A percentile compares a stretch with the other conserved stretches of the same genome.
These are phyloP conservation scores for Acrocalymma vagum DNA, from an alignment of 2,329 filamentous ascomycete species.

Conservation along the genomic window DNA sequence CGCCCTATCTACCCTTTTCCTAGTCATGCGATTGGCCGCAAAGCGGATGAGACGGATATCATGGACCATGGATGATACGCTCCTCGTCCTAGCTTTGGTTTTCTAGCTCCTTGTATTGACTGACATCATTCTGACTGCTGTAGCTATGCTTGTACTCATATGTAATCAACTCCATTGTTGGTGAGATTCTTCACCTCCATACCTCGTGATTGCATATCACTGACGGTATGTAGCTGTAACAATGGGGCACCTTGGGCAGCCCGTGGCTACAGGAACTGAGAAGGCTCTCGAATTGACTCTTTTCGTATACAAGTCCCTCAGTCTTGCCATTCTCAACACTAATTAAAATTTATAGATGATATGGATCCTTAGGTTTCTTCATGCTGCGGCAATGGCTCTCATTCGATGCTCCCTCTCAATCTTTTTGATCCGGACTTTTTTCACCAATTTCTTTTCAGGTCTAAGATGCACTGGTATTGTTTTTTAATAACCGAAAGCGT, in stretches of 20 bases:
- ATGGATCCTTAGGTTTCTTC: slow-evolving; percentile 29
- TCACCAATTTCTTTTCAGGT: slow-evolving; percentile 21
- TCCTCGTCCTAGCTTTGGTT: slow-evolving; percentile 31
- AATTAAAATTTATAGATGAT: slow-evolving; percentile 25
- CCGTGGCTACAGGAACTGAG: slow-evolving; percentile 8
- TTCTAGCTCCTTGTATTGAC: not conserved
- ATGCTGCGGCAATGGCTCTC: slow-evolving; percentile 23
- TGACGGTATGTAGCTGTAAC: slow-evolving; percentile 23
- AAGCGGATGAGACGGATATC: slow-evolving; percentile 25
- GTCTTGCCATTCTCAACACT: too few relatives aligned
- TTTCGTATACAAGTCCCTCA: slow-evolving; percentile 24
- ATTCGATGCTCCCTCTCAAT: slow-evolving; percentile 31
- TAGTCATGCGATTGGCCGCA: slow-evolving; percentile 24
- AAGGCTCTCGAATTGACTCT: slow-evolving; percentile 21
- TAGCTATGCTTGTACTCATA: slow-evolving; percentile 27
- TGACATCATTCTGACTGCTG: slow-evolving; percentile 1
- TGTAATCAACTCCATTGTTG: slow-evolving; percentile 19
- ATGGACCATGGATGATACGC: slow-evolving; percentile 30
- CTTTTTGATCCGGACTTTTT: slow-evolving; percentile 37
- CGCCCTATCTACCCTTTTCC: slow-evolving; percentile 23
- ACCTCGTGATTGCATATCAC: not conserved
- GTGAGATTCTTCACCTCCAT: slow-evolving; percentile 14
- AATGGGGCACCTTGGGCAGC: slow-evolving; percentile 22
- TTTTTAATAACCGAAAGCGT: too few relatives aligned
- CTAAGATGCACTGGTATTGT: slow-evolving; percentile 30